These are phyloP conservation scores for Lachnellula arida DNA, from an alignment of 2,329 filamentous ascomycete species.

Conservation along the genomic window DNA sequence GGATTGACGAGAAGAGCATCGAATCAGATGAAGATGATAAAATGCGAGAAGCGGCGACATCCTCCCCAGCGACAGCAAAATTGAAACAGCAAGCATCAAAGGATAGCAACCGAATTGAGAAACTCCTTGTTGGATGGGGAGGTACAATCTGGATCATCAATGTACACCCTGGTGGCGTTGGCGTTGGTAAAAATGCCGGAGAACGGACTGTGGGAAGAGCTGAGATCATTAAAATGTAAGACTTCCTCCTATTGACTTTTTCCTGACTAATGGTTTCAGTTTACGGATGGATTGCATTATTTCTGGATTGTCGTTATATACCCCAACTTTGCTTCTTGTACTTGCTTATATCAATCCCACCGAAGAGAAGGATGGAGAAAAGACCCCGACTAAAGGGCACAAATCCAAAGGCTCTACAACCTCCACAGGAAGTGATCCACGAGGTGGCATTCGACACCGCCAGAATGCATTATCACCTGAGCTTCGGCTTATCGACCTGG, in stretches of 20 bases:
- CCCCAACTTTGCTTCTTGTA: conserved; percentile 81
- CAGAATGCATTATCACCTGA: conserved; percentile 83
- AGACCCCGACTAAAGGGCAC: conserved; percentile 32
- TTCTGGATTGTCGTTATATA: conserved; percentile 95
- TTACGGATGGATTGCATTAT: conserved; percentile 96
- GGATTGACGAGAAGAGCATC: conserved; percentile 83
- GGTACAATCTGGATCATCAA: conserved; percentile 95
- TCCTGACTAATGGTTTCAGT: conserved; percentile 42
- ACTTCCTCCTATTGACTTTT: conserved; percentile 20
- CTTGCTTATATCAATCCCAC: conserved; percentile 83
- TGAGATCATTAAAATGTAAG: conserved; percentile 89
- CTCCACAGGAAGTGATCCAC: conserved; percentile 52
- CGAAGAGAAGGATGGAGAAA: conserved; percentile 38
- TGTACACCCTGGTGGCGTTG: conserved; percentile 71
- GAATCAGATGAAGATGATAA: conserved; percentile 61
- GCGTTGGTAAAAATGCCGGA: conserved; percentile 60
- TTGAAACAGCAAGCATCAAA: conserved; percentile 46
- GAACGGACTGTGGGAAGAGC: conserved; percentile 73
- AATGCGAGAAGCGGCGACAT: conserved; percentile 22
- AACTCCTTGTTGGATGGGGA: conserved; percentile 90
- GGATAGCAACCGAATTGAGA: conserved; percentile 56
- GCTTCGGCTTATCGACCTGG: conserved; percentile 83
- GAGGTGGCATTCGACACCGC: conserved; percentile 62
- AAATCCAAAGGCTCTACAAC: conserved; percentile 38
- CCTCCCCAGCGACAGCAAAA: conserved; percentile 44